Base-by-base conservation (phyloP, 345 rosid species). In the Salix dunnii region DNA sequence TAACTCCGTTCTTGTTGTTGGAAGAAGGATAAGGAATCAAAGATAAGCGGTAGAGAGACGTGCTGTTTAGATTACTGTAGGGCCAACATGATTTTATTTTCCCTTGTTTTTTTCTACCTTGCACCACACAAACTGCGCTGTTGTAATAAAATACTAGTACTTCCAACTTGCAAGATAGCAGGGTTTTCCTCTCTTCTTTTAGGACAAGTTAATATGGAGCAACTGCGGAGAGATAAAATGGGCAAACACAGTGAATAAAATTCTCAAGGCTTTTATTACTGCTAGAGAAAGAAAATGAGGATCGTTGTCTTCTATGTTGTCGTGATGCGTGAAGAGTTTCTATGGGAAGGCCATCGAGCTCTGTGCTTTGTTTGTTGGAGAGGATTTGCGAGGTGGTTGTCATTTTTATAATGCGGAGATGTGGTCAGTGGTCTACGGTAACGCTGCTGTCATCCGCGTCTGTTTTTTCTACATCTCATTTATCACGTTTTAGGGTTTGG, bases 41-140 rank as follows among this genome's bases (percentile, higher is more conserved):
- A 68, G 82, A 84, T 88, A 69, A 82, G 88, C 90, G 90, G 90
- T 81, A 68, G 89, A 79, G 72, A 86, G 76, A 77, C 77, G 73
- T 23, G 77, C 6, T 27, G 43, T 25, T 21, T 25, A 73, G 91
- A 89, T 93, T 84, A 67, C 88, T 77, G 82, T 85, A 78, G 91
- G 90, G 48, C 94, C 93, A 74, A 40, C 12, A 21, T 8, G 43
- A 31, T 13, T 60, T 62, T 46, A 21, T 43, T 14, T 23, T 64
- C n/a, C 23, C 9, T 33, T 35, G 70, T 62, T 43, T 62, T 74
- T 28, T 4, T 35, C 46, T 27, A 21, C 17, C 49, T 23, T 11
- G 27, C 42, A 11, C 43, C 48, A 21, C 25, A 5, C 25, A 42
- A 20, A 36, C 17, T 68, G 40, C 16, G 38, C 36, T 13, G n/a